These are phyloP conservation scores for Litchi chinensis DNA, from an alignment of 345 rosid species.

Conservation along the genomic window DNA sequence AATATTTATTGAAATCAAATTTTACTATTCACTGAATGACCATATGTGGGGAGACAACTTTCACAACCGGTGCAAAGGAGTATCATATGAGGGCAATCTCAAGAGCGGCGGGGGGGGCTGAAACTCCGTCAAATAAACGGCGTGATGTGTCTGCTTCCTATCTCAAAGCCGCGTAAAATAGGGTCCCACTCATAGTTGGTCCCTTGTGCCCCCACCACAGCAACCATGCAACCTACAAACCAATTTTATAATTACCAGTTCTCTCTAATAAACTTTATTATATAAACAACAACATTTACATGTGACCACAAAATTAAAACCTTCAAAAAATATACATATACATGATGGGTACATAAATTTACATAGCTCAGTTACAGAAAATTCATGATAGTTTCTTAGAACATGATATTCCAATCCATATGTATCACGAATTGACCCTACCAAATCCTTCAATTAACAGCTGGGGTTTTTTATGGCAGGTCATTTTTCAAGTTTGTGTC, in stretches of 20 bases:
- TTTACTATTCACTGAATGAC: no score
- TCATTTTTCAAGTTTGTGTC: not conserved
- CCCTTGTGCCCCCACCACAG: conserved; percentile 26
- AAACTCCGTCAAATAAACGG: conserved; percentile 30
- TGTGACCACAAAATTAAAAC: no score
- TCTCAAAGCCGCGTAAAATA: conserved; percentile 53
- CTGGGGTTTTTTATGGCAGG: conserved; percentile 1
- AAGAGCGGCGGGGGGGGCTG: not conserved
- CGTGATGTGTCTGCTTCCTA: conserved; percentile 28
- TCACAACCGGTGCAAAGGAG: no score
- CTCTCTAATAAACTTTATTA: no score
- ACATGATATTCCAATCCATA: conserved; percentile 8
- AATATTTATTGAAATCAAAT: no score
- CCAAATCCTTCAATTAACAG: conserved; percentile 21
- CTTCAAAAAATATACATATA: no score
- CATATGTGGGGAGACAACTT: no score
- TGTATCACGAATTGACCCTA: conserved; percentile 15
- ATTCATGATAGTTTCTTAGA: conserved; percentile 26
- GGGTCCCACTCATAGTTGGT: conserved; percentile 41
- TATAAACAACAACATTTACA: not conserved
- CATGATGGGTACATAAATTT: no score
- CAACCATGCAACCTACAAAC: conserved; percentile 9
- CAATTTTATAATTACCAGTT: no score
- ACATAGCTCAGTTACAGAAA: conserved; percentile 1
- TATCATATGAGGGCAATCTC: no score